Evolutionary conservation across 2,329 filamentous ascomycete species (phyloP).

Genomic region (Plenodomus tracheiphilus): DNA sequence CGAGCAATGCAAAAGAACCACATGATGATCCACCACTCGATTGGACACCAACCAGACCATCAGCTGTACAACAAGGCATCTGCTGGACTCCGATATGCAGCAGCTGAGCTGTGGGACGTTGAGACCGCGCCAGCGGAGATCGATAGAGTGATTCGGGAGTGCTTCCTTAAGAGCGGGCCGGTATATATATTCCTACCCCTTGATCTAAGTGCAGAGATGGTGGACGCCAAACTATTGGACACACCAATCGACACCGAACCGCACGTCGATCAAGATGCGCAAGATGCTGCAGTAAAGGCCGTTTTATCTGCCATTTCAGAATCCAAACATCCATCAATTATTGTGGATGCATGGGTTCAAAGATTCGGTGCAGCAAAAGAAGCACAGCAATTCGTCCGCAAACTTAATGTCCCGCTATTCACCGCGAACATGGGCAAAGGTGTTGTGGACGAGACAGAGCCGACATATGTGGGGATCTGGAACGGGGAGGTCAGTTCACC

Average conservation of each 20-base stretch:
- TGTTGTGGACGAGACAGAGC: conserved; percentile 47
- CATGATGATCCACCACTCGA: conserved; percentile 53
- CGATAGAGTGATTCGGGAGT: conserved; percentile 49
- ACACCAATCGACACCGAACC: conserved; percentile 43
- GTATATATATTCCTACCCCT: conserved; percentile 52
- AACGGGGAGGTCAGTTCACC: conserved; percentile 45
- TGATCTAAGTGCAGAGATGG: conserved; percentile 45
- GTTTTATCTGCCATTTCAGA: conserved; percentile 37
- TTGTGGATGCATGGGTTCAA: conserved; percentile 47
- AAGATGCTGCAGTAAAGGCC: conserved; percentile 39
- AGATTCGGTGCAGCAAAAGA: conserved; percentile 44
- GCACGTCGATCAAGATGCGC: conserved; percentile 26
- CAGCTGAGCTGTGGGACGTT: conserved; percentile 47
- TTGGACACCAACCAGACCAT: conserved; percentile 48
- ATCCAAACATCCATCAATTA: conserved; percentile 43
- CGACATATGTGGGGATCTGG: conserved; percentile 47
- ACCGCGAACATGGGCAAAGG: conserved; percentile 49
- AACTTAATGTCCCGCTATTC: conserved; percentile 44
- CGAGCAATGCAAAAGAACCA: conserved; percentile 46
- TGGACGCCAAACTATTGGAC: conserved; percentile 39
- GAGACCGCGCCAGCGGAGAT: conserved; percentile 48
- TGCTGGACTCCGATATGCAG: conserved; percentile 42
- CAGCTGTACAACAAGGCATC: conserved; percentile 48
- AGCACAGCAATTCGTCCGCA: conserved; percentile 37
- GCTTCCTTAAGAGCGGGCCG: conserved; percentile 47